Evolutionary conservation across 305 asterid genomes (phyloP).

Genomic region (Withania somnifera): DNA sequence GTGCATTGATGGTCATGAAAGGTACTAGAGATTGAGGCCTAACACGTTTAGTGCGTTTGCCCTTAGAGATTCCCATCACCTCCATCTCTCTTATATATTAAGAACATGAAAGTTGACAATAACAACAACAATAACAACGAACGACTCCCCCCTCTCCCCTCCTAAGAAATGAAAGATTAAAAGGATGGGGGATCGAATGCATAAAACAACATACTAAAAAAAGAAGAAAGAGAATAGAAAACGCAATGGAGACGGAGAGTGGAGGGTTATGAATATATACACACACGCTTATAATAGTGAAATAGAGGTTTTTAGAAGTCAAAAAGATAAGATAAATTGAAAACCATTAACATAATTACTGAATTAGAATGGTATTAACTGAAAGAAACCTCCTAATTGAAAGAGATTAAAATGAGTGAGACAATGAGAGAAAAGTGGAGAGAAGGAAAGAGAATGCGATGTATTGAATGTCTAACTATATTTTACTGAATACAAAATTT

Average conservation of each 20-base stretch:
- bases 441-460: background rate
- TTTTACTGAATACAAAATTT: background rate
- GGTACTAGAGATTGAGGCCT: slow-evolving; percentile 55
- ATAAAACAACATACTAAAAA: background rate
- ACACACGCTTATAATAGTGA: background rate
- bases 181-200: background rate
- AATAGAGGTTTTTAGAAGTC: slow-evolving; percentile 2
- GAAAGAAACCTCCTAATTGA: background rate
- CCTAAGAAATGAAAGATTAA: background rate
- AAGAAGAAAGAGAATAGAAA: background rate
- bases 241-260: background rate
- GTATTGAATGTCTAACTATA: background rate
- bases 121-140: background rate
- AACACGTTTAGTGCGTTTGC: slow-evolving; percentile 65
- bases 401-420: background rate
- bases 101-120: background rate
- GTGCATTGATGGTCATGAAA: slow-evolving; percentile 25
- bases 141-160: background rate
- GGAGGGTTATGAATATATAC: background rate
- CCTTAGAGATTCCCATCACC: slow-evolving; percentile 28
- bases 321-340: background rate
- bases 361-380: slow-evolving; percentile 1
- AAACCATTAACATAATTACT: slow-evolving; percentile 2
- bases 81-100: slow-evolving; percentile 23
- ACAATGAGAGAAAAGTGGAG: background rate